Conservation (phyloP, 2,329 filamentous ascomycete species). For the Fusarium ramigenum region DNA sequence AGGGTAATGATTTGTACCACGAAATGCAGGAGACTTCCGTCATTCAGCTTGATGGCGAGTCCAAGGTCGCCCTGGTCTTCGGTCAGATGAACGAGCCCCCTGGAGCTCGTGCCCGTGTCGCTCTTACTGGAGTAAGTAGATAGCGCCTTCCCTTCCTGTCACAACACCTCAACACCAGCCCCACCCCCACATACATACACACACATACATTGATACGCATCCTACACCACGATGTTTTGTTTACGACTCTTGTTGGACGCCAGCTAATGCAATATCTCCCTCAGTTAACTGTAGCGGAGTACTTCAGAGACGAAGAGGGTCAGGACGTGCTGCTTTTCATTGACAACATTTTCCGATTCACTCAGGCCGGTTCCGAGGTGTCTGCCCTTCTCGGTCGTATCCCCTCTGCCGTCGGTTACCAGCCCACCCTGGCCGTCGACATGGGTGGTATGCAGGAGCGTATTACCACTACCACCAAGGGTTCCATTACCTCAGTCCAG, state of each 20-base stretch:
- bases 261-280: not conserved
- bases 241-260: not conserved
- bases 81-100: conserved; percentile 99
- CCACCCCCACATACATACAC: not conserved
- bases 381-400: conserved; percentile 99
- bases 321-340: conserved; percentile 99
- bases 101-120: conserved; percentile 99
- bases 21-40: conserved; percentile 99
- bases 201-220: not conserved
- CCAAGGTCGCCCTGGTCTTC: conserved; percentile 99
- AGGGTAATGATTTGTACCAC: conserved; percentile 99
- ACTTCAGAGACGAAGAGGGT: conserved; percentile 80
- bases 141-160: conserved; percentile 1
- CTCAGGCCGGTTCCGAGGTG: conserved; percentile 99
- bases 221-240: not conserved
- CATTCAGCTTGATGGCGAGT: conserved; percentile 99
- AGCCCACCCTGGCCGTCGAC: conserved; percentile 97
- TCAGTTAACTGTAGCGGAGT: conserved; percentile 74
- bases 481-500: conserved; percentile 99
- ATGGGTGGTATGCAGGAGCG: conserved; percentile 99
- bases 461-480: conserved; percentile 99
- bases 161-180: not conserved
- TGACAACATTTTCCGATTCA: conserved; percentile 99
- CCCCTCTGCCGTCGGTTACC: conserved; percentile 99
- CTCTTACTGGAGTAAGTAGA: conserved; percentile 76